These are phyloP conservation scores for Suillus subaureus DNA, from an alignment of 768 basidiomycete species.

Conservation along the genomic window DNA sequence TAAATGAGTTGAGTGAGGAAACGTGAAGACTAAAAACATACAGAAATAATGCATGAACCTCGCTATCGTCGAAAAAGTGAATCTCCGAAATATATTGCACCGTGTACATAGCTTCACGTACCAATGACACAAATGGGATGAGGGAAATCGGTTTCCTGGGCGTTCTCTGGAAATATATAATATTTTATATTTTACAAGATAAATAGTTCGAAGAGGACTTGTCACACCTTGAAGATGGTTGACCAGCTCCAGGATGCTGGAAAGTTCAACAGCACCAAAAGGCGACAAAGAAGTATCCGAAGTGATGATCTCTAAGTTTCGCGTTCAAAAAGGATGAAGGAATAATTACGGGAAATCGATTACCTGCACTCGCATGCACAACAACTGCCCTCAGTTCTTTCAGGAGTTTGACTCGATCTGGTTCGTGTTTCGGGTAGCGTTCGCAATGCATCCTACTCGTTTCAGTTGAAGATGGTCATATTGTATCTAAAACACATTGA, in stretches of 20 bases:
- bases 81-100: background rate
- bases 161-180: background rate
- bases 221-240: constrained; percentile 13
- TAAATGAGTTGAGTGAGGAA: background rate
- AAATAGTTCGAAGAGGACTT: background rate
- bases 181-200: background rate
- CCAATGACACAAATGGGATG: constrained; percentile 7
- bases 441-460: constrained; percentile 14
- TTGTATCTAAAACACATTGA: background rate
- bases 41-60: constrained; percentile 48
- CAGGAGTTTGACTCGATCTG: constrained; percentile 4
- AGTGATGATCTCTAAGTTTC: constrained; percentile 10
- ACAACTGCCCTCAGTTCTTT: constrained; percentile 8
- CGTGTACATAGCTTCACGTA: background rate
- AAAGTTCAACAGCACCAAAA: constrained; percentile 12
- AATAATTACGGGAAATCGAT: constrained; percentile 7
- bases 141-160: background rate
- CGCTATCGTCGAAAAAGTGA: constrained; percentile 27
- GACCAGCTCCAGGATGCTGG: constrained; percentile 12
- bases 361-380: constrained; percentile 20
- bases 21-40: constrained; percentile 19
- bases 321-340: constrained; percentile 5
- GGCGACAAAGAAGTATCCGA: constrained; percentile 12
- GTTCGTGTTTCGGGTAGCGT: constrained; percentile 5
- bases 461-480: background rate